These are phyloP conservation scores for Pseudogymnoascus sp. DNA, from an alignment of 2,329 filamentous ascomycete species.

Conservation along the genomic window DNA sequence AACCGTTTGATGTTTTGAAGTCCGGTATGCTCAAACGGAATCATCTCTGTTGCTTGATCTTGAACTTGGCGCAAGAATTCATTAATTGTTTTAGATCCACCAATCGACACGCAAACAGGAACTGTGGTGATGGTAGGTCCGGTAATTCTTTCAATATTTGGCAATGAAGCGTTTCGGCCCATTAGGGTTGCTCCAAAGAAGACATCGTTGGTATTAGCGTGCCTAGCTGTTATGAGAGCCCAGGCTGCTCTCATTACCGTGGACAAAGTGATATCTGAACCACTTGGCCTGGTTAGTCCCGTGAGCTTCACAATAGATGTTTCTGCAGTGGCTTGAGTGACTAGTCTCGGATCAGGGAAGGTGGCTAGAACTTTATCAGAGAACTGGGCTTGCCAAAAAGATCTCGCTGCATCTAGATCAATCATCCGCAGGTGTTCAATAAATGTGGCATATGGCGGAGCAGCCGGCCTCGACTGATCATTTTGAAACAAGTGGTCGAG, in stretches of 20 bases:
- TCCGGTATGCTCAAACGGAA: constrained; percentile 43
- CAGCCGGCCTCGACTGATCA: neutral
- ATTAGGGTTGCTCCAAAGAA: constrained; percentile 36
- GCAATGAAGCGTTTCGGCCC: constrained; percentile 32
- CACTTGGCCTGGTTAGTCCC: neutral
- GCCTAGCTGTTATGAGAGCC: constrained; percentile 31
- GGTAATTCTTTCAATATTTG: constrained; percentile 34
- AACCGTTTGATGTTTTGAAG: constrained; percentile 18
- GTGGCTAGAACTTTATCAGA: neutral
- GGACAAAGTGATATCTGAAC: constrained; percentile 15
- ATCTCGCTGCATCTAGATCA: neutral
- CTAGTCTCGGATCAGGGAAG: neutral
- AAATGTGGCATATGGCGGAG: neutral
- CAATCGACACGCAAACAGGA: constrained; percentile 28
- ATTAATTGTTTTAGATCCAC: neutral
- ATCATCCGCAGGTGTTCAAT: neutral
- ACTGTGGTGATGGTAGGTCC: constrained; percentile 38
- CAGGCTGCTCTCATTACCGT: constrained; percentile 35
- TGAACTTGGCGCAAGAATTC: constrained; percentile 7
- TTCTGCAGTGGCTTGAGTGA: neutral
- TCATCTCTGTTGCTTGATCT: constrained; percentile 36
- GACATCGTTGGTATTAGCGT: constrained; percentile 31
- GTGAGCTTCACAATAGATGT: neutral
- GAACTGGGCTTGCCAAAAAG: neutral
- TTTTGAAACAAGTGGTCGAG: neutral